These are phyloP conservation scores for Apiosordaria backusii DNA, from an alignment of 495 filamentous ascomycete genomes.

Conservation along the genomic window DNA sequence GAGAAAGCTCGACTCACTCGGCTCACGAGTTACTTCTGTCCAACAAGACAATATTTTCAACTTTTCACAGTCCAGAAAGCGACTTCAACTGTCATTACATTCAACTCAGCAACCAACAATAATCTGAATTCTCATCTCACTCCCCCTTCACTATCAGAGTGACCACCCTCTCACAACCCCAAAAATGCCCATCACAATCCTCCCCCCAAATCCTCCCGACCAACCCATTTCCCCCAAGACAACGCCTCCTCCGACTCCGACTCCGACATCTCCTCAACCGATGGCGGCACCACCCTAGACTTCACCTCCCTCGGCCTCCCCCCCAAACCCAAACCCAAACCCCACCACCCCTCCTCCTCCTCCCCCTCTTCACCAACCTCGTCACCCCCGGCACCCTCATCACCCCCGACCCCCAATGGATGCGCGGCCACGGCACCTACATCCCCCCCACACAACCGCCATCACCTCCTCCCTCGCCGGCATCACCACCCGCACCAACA, in stretches of 20 bases:
- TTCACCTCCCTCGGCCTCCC: constrained; percentile 55
- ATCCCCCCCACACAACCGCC: constrained; percentile 53
- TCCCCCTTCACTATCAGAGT: not conserved
- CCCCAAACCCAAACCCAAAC: constrained; percentile 26
- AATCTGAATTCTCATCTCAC: constrained; percentile 10
- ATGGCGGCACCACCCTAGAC: constrained; percentile 44
- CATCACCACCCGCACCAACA: constrained; percentile 86
- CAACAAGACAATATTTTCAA: not conserved
- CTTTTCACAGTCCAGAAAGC: not conserved
- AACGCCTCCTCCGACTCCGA: constrained; percentile 30
- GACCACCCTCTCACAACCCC: constrained; percentile 1
- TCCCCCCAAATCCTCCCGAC: constrained; percentile 54
- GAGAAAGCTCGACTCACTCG: not conserved
- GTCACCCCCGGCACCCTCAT: constrained; percentile 89
- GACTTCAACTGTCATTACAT: not conserved
- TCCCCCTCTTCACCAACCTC: constrained; percentile 41
- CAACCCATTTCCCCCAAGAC: constrained; percentile 4
- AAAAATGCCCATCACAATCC: constrained; percentile 77
- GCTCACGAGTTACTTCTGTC: not conserved
- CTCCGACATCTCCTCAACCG: constrained; percentile 19
- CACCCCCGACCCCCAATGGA: constrained; percentile 92
- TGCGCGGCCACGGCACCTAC: constrained; percentile 89
- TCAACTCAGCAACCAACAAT: not conserved
- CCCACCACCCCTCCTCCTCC: constrained; percentile 8
- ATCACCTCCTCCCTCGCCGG: constrained; percentile 88